Evolutionary conservation across 371 early-diverging fungal genomes (phyloP).

Genomic region (Mortierella sp.): DNA sequence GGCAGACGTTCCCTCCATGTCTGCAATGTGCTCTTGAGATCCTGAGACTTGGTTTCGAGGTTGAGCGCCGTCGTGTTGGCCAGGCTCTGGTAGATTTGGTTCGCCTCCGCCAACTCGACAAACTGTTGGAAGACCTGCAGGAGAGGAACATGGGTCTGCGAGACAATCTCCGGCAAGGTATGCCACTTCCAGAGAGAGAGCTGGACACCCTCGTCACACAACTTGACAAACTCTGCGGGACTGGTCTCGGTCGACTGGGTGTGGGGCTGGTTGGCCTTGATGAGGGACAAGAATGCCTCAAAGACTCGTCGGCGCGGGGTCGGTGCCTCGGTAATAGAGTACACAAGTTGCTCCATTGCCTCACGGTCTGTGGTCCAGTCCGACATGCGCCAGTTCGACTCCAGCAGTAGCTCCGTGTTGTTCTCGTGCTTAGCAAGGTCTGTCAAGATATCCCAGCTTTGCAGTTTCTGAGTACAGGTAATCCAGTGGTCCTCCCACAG

Average conservation of each 20-base stretch:
- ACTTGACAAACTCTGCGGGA: constrained; percentile 79
- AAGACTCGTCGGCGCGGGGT: constrained; percentile 86
- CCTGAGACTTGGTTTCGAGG: constrained; percentile 86
- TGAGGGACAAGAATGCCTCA: constrained; percentile 87
- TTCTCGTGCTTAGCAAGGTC: constrained; percentile 94
- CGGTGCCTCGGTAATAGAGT: constrained; percentile 68
- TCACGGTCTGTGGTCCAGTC: constrained; percentile 92
- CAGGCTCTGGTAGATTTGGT: constrained; percentile 88
- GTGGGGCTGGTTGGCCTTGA: constrained; percentile 77
- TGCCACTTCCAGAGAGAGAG: constrained; percentile 89
- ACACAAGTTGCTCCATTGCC: constrained; percentile 72
- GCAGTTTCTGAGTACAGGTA: constrained; percentile 90
- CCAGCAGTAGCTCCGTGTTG: constrained; percentile 86
- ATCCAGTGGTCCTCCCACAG: constrained; percentile 99
- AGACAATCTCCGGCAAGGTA: constrained; percentile 84
- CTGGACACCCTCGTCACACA: constrained; percentile 93
- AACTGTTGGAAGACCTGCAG: constrained; percentile 95
- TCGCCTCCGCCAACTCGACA: constrained; percentile 95
- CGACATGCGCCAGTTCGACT: constrained; percentile 92
- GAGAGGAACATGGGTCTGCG: constrained; percentile 88
- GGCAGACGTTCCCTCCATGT: constrained; percentile 99
- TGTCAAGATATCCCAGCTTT: constrained; percentile 98
- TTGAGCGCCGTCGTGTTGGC: constrained; percentile 82
- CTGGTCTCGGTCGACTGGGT: constrained; percentile 61
- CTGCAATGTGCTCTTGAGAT: constrained; percentile 89